These are phyloP conservation scores for Xylaria multiplex DNA, from an alignment of 2,329 filamentous ascomycete genomes.

Conservation along the genomic window DNA sequence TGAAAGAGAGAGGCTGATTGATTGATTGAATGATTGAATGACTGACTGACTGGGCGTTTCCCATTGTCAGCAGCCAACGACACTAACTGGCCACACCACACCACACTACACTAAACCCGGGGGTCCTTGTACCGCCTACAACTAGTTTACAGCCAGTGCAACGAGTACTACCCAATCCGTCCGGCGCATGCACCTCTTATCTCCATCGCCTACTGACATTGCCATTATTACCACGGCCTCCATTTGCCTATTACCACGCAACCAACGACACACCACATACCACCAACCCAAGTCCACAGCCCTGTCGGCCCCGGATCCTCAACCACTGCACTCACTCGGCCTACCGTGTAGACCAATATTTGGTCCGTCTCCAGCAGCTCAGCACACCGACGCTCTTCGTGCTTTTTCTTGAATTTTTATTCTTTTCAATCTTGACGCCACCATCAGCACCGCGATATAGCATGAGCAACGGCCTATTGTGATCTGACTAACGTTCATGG, in stretches of 20 bases:
- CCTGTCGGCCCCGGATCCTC: conserved; percentile 10
- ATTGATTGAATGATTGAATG: no score
- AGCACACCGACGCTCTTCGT: not conserved
- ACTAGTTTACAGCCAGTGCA: not conserved
- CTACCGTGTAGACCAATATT: conserved; percentile 6
- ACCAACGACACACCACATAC: conserved; percentile 23
- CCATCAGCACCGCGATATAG: conserved; percentile 11
- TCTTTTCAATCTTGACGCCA: not conserved
- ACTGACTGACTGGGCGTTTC: not conserved
- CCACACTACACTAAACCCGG: conserved; percentile 6
- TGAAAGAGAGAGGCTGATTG: no score
- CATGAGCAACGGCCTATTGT: conserved; percentile 11
- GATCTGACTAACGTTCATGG: conserved; percentile 27
- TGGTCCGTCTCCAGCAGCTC: conserved; percentile 4
- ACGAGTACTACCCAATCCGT: conserved; percentile 16
- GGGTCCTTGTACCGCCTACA: not conserved
- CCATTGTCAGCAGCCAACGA: conserved; percentile 25
- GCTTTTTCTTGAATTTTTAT: not conserved
- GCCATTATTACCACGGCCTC: not conserved
- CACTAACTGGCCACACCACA: not conserved
- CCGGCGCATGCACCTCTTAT: conserved; percentile 22
- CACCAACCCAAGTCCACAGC: conserved; percentile 20
- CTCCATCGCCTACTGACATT: conserved; percentile 1
- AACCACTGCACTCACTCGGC: conserved; percentile 13
- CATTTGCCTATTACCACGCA: not conserved